Percentiles rank a stretch among this genome's conserved stretches.
Evolutionary conservation across 352 stramenopile species (phyloP).

Genomic region (Phytophthora nicotianae): DNA sequence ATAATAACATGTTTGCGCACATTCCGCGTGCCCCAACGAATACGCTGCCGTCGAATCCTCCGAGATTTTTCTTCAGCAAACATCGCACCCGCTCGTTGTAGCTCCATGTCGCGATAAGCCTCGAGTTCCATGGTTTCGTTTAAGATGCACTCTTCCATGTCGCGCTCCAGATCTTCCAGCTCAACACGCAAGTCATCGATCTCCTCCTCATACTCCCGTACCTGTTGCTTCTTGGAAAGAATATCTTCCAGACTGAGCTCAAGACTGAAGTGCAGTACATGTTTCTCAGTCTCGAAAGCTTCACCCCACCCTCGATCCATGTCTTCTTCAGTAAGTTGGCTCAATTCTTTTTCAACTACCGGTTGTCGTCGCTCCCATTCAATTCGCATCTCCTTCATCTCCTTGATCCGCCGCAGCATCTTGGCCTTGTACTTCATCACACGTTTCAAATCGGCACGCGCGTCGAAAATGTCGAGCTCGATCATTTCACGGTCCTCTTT

Average conservation of each 20-base stretch:
- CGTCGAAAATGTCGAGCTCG: slow-evolving; percentile 73
- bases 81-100: slow-evolving; percentile 47
- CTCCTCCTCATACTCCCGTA: slow-evolving; percentile 73
- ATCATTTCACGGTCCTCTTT: slow-evolving; percentile 75
- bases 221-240: slow-evolving; percentile 56
- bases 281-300: slow-evolving; percentile 80
- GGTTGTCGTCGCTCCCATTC: slow-evolving; percentile 83
- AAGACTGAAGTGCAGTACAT: slow-evolving; percentile 67
- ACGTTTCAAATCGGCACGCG: slow-evolving; percentile 60
- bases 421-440: slow-evolving; percentile 83
- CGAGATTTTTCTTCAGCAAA: slow-evolving; percentile 44
- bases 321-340: slow-evolving; percentile 66
- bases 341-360: slow-evolving; percentile 74
- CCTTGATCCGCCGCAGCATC: slow-evolving; percentile 65
- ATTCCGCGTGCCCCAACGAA: slow-evolving; percentile 67
- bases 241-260: slow-evolving; percentile 85
- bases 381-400: slow-evolving; percentile 79
- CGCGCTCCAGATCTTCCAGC: slow-evolving; percentile 80
- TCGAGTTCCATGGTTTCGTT: slow-evolving; percentile 72
- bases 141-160: slow-evolving; percentile 71
- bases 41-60: slow-evolving; percentile 57
- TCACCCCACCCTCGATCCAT: slow-evolving; percentile 78
- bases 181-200: slow-evolving; percentile 76
- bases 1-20: slow-evolving; percentile 61
- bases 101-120: slow-evolving; percentile 59